Evolutionary conservation across 805 yeast genomes (phyloP).

Genomic region (Candida loeiensis): DNA sequence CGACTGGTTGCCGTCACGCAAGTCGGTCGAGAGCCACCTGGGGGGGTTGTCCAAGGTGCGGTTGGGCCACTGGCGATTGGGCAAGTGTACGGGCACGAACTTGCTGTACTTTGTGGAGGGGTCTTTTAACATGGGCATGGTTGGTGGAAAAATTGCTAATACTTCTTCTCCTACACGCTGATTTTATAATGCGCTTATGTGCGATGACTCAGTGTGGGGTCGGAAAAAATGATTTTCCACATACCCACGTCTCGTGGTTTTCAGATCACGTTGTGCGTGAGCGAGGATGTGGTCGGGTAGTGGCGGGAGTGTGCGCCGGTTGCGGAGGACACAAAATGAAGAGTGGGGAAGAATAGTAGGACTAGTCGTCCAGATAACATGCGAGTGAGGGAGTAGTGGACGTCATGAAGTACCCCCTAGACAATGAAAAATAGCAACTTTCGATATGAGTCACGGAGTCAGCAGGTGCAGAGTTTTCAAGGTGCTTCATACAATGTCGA

Average conservation of each 20-base stretch:
- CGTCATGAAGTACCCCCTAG: background rate
- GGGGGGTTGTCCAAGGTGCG: constrained; percentile 60
- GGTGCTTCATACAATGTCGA: too few species aligned
- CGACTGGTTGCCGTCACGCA: constrained; percentile 82
- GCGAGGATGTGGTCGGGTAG: background rate
- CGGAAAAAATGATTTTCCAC: constrained; percentile 1
- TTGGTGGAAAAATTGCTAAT: background rate
- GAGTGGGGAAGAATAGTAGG: background rate
- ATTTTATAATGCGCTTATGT: too few species aligned
- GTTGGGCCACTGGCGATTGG: constrained; percentile 70
- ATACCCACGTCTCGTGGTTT: background rate
- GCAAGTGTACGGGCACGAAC: constrained; percentile 53
- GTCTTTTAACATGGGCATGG: constrained; percentile 44
- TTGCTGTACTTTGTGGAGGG: constrained; percentile 62
- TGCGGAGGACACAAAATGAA: background rate
- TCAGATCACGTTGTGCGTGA: too few species aligned
- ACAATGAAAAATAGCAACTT: too few species aligned
- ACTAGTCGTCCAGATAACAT: background rate
- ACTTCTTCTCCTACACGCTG: background rate
- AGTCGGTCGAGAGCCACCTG: constrained; percentile 79
- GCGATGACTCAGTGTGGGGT: constrained; percentile 5
- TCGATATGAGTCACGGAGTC: too few species aligned
- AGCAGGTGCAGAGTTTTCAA: too few species aligned
- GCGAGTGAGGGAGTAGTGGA: background rate
- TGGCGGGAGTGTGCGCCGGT: constrained; percentile 1